Conservation (phyloP, 768 basidiomycete species). For the Kwoniella pini region DNA sequence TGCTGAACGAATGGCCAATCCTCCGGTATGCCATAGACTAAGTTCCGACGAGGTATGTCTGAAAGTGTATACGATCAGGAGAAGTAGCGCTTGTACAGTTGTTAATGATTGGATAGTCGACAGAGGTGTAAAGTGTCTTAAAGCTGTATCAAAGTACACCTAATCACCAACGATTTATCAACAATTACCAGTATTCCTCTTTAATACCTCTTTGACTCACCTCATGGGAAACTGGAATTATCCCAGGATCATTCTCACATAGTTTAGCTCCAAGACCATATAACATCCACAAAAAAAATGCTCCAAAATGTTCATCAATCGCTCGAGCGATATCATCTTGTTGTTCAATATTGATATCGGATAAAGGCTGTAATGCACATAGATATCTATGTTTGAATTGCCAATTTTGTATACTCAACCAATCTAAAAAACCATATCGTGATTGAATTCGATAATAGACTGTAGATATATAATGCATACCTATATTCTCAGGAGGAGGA, state of each 20-base stretch:
- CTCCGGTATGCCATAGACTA: conserved; percentile 14
- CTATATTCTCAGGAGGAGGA: not conserved
- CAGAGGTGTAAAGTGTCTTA: conserved; percentile 1
- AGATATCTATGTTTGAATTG: not conserved
- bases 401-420: conserved; percentile 11
- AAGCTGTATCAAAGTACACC: conserved; percentile 5
- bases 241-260: conserved; percentile 4
- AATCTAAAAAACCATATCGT: conserved; percentile 11
- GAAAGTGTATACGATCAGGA: conserved; percentile 11
- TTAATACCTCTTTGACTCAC: not conserved
- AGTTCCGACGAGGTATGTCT: conserved; percentile 12
- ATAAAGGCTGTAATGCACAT: conserved; percentile 1
- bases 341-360: no score
- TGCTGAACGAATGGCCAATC: conserved; percentile 4
- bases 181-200: not conserved
- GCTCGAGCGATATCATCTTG: not conserved
- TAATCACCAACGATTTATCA: not conserved
- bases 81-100: conserved; percentile 8
- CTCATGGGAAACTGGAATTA: conserved; percentile 1
- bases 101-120: conserved; percentile 2
- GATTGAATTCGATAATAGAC: conserved; percentile 13
- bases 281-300: conserved; percentile 13
- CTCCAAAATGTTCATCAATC: conserved; percentile 5
- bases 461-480: conserved; percentile 10
- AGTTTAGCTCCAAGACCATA: conserved; percentile 12